Percentiles rank a stretch among this genome's conserved stretches.
These are phyloP conservation scores for Venturia effusa DNA, from an alignment of 2,329 filamentous ascomycete species.

Conservation along the genomic window DNA sequence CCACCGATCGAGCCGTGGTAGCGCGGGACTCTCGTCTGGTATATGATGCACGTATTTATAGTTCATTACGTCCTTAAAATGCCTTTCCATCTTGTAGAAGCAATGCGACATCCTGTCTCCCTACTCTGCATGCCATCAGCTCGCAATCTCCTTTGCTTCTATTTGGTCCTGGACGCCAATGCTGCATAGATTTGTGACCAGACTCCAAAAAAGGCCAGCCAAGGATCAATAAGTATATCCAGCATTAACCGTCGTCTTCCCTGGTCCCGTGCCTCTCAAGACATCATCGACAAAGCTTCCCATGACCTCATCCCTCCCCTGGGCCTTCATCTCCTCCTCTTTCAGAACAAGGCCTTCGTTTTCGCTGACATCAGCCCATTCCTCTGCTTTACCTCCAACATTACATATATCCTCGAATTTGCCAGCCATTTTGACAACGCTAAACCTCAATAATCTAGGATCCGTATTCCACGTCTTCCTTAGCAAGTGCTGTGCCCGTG, in stretches of 20 bases:
- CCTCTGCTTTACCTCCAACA: slow-evolving; percentile 41
- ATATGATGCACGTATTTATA: too few species aligned
- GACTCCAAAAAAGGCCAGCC: not conserved
- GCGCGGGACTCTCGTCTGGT: too few species aligned
- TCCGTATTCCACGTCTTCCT: slow-evolving; percentile 69
- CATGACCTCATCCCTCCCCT: not conserved
- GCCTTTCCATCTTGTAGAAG: too few species aligned
- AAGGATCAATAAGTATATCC: not conserved
- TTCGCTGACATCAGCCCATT: slow-evolving; percentile 6
- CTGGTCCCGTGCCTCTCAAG: not conserved
- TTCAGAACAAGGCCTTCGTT: not conserved
- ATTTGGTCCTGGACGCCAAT: too few species aligned
- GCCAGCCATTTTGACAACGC: slow-evolving; percentile 73
- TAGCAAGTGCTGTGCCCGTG: slow-evolving; percentile 62
- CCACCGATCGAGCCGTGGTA: too few species aligned
- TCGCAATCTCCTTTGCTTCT: too few species aligned
- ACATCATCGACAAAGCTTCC: not conserved
- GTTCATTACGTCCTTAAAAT: too few species aligned
- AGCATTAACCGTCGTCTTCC: not conserved
- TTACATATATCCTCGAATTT: slow-evolving; percentile 52
- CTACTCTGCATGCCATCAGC: too few species aligned
- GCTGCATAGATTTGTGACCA: too few species aligned
- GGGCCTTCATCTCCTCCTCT: not conserved
- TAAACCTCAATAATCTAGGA: slow-evolving; percentile 79
- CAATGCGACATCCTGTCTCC: too few species aligned